Conservation (phyloP, 805 yeast genomes). For the Zygosaccharomyces lentus region DNA sequence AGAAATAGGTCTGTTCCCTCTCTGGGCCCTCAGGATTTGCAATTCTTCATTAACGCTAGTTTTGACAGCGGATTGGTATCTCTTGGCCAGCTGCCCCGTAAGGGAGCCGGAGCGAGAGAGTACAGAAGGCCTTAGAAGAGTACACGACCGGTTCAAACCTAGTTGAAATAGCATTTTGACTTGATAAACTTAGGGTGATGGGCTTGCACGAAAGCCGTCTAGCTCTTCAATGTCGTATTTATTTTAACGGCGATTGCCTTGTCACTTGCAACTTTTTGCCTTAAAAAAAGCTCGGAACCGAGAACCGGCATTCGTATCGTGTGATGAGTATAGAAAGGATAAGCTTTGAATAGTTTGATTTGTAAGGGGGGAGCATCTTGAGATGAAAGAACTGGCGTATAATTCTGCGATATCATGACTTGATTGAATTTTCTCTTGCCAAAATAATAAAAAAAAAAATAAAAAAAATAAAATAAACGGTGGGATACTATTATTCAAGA, state of each 20-base stretch:
- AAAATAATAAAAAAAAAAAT: too few relatives aligned
- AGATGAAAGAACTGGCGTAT: too few relatives aligned
- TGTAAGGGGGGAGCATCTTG: background rate
- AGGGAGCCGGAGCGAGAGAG: conserved; percentile 13
- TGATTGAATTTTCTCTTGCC: too few relatives aligned
- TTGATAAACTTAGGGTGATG: background rate
- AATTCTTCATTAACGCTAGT: conserved; percentile 50
- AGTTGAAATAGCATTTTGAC: conserved; percentile 14
- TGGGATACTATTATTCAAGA: too few relatives aligned
- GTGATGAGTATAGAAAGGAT: background rate
- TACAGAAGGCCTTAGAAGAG: conserved; percentile 11
- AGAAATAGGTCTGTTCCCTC: conserved; percentile 82
- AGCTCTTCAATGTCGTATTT: background rate
- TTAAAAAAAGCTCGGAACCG: conserved; percentile 1
- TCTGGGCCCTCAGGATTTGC: conserved; percentile 69
- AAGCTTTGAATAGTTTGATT: background rate
- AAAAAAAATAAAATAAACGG: too few relatives aligned
- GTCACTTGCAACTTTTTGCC: background rate
- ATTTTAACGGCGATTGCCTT: background rate
- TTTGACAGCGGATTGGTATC: conserved; percentile 12
- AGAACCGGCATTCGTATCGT: conserved; percentile 2
- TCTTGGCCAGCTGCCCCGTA: conserved; percentile 7
- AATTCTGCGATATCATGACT: too few relatives aligned
- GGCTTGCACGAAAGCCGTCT: background rate
- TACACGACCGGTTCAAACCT: conserved; percentile 15